Percentiles rank a stretch among this genome's conserved stretches.
These are phyloP conservation scores for Olyra latifolia DNA, from an alignment of 176 grass and related monocot genomes.

Conservation along the genomic window DNA sequence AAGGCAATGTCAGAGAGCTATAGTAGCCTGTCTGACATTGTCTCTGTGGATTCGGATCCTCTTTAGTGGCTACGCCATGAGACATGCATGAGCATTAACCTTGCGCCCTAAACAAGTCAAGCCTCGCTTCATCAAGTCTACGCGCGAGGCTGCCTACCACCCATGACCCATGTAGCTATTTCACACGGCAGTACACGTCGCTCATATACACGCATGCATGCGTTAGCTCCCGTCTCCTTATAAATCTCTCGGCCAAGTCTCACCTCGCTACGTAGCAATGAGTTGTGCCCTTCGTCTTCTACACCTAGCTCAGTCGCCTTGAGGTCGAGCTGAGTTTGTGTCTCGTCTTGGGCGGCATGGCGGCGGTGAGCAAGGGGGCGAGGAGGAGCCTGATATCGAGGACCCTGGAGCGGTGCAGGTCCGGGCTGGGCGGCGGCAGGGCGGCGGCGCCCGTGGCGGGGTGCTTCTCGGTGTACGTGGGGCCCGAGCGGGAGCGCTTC, in stretches of 20 bases:
- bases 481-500: conserved; percentile 64
- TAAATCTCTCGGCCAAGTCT: not conserved
- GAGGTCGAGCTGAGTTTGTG: not conserved
- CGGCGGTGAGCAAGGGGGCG: conserved; percentile 23
- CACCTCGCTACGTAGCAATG: not conserved
- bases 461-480: conserved; percentile 88
- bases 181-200: too few species aligned
- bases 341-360: conserved; percentile 14
- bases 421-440: not conserved
- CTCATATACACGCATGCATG: not conserved
- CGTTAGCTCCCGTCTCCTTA: not conserved
- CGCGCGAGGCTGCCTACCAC: too few species aligned
- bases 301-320: not conserved
- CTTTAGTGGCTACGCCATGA: too few species aligned
- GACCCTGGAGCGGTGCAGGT: conserved; percentile 58
- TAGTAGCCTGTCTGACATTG: too few species aligned
- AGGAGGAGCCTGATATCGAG: conserved; percentile 53
- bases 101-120: too few species aligned
- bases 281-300: not conserved
- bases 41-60: too few species aligned
- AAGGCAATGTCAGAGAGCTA: too few species aligned
- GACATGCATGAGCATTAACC: too few species aligned
- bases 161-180: too few species aligned
- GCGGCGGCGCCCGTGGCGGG: conserved; percentile 39
- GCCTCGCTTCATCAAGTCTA: too few species aligned